Conservation (phyloP, 768 basidiomycete genomes). For the Rhodotorula sphaerocarpa region DNA sequence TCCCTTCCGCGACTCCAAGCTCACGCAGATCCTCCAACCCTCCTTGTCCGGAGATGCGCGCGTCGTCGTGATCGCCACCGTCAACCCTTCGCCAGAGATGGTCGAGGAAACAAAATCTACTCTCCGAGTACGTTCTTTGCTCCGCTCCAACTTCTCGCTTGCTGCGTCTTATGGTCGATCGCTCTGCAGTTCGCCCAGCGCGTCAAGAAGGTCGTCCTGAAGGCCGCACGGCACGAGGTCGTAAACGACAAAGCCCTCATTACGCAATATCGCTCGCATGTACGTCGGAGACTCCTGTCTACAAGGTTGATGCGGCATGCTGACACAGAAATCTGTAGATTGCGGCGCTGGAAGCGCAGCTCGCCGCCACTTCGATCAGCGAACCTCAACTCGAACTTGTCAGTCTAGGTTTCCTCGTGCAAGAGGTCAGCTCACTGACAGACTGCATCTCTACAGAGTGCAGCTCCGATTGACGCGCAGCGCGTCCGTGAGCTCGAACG, state of each 20-base stretch:
- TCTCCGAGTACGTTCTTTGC: conserved; percentile 73
- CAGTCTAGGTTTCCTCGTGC: too few species aligned
- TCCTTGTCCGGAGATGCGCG: conserved; percentile 82
- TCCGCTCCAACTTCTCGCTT: too few species aligned
- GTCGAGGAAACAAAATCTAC: conserved; percentile 81
- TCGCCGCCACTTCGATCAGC: background rate
- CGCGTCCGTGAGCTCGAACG: conserved; percentile 29
- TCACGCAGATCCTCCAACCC: conserved; percentile 66
- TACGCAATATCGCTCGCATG: conserved; percentile 34
- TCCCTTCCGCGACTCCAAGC: conserved; percentile 90
- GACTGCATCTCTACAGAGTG: too few species aligned
- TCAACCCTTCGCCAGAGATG: conserved; percentile 74
- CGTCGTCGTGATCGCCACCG: conserved; percentile 93
- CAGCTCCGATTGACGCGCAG: conserved; percentile 2
- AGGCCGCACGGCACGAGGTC: conserved; percentile 38
- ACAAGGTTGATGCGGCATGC: background rate
- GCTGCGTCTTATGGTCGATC: background rate
- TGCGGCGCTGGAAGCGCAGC: conserved; percentile 30
- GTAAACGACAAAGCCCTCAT: conserved; percentile 39
- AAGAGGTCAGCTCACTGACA: too few species aligned
- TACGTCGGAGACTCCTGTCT: background rate
- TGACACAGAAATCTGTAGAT: conserved; percentile 5
- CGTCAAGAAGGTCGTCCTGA: conserved; percentile 72
- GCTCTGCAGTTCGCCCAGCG: conserved; percentile 63
- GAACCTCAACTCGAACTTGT: too few species aligned